phyloP scores from a whole-genome alignment of 2,329 filamentous ascomycete species.

The Bisporella sp. region DNA sequence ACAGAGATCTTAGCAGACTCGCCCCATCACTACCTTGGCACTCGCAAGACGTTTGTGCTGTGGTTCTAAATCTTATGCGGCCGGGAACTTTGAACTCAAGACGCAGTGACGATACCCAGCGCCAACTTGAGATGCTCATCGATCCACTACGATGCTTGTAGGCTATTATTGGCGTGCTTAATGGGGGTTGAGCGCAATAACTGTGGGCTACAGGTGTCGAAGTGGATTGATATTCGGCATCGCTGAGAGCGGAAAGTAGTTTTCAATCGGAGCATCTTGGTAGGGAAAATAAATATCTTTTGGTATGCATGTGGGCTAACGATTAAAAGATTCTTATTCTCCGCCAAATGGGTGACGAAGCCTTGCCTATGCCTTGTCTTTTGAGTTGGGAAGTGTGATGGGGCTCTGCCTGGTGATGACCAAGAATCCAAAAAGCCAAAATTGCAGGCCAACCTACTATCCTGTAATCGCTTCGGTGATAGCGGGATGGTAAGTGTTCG shows the following conservation, averaged over 20 bases:
- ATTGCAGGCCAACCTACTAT: slow-evolving; percentile 29
- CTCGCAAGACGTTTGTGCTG: neutral
- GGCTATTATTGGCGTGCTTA: slow-evolving; percentile 8
- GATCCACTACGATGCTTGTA: slow-evolving; percentile 6
- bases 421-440: slow-evolving; percentile 32
- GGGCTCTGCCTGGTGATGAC: slow-evolving; percentile 28
- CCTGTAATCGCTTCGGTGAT: slow-evolving; percentile 10
- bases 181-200: slow-evolving; percentile 13
- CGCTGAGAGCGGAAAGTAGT: slow-evolving; percentile 27
- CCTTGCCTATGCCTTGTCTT: slow-evolving; percentile 5
- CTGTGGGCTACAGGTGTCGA: slow-evolving; percentile 7
- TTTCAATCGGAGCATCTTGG: slow-evolving; percentile 31
- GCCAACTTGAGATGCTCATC: slow-evolving; percentile 22
- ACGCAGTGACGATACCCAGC: slow-evolving; percentile 25
- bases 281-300: slow-evolving; percentile 7
- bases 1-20: slow-evolving; percentile 31
- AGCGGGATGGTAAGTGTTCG: slow-evolving; percentile 24
- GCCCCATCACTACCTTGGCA: neutral
- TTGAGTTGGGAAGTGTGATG: slow-evolving; percentile 7
- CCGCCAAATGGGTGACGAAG: slow-evolving; percentile 3
- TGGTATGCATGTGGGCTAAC: too few species aligned
- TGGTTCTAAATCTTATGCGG: neutral
- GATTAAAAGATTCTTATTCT: neutral
- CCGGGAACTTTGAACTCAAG: neutral
- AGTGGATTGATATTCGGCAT: slow-evolving; percentile 10